phyloP scores from a whole-genome alignment of 108 stramenopile species.

The Seminavis robusta region DNA sequence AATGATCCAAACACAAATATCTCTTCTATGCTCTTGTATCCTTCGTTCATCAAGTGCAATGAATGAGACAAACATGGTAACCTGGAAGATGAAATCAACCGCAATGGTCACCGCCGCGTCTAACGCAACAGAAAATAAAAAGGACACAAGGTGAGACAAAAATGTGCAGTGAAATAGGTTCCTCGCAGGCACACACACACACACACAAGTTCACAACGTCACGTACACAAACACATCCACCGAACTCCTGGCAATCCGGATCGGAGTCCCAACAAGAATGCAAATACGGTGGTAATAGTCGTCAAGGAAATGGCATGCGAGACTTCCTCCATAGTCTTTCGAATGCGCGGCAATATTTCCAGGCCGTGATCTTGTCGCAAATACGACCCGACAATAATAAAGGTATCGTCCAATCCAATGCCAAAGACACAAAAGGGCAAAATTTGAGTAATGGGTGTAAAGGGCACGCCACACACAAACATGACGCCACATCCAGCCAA shows the following conservation, averaged over 20 bases:
- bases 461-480: no score
- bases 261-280: conserved; percentile 30
- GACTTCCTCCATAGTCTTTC: conserved; percentile 17
- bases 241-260: no score
- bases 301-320: conserved; percentile 28
- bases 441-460: conserved; percentile 25
- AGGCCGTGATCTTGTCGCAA: conserved; percentile 1
- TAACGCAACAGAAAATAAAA: conserved; percentile 20
- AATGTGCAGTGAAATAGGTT: no score
- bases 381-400: conserved; percentile 15
- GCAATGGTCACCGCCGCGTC: conserved; percentile 16
- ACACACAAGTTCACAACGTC: no score
- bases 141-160: not conserved
- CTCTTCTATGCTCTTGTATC: conserved; percentile 10
- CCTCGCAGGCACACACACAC: no score
- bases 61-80: conserved; percentile 23
- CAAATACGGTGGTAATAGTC: conserved; percentile 17
- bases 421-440: no score
- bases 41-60: conserved; percentile 20
- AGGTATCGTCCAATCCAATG: conserved; percentile 28
- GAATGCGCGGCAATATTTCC: conserved; percentile 7
- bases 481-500: no score
- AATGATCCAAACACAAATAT: conserved; percentile 25
- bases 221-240: no score
- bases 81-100: no score